Base-by-base conservation (phyloP, 225 moss, liverwort and hornwort genomes). In the Physcomitrium patens region DNA sequence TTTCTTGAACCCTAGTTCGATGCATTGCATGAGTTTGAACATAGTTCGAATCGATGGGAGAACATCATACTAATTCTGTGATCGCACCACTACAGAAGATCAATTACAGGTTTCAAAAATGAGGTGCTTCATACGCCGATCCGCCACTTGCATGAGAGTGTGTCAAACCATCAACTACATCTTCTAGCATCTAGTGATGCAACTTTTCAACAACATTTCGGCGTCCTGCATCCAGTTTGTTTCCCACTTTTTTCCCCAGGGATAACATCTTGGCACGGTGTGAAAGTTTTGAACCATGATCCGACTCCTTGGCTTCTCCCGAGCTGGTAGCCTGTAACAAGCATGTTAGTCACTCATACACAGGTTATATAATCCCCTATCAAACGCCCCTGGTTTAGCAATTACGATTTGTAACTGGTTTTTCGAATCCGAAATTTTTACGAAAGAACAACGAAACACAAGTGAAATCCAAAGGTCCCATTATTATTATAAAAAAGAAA, bases 191-290 rank as follows among this genome's bases (percentile, higher is more conserved):
- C 69, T 73, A 84, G 54, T 90, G 78, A 53, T 91, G 89, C 24
- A 93, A 76, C 69, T 82, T 91, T 12, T 90, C 96, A 62, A 84
- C 64, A 24, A 92, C 91, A 59, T 52, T 83, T 64, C 82, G 83
- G 43, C 91, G 82, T 77, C 84, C 91, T 69, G 88, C 94, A 28
- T 86, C 90, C 80, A 89, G 59, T 77, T 72, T 89, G 60, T 54
- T 79, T 42, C 87, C 85, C 83, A 96, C 78, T 85, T 79, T 92
- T 54, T 81, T 92, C 43, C 95, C 91, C 12, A 93, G 57, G 7
- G 63, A 75, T 7, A 86, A 20, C 60, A 94, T 78, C 79, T 81
- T 93, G 65, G 83, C 79, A 60, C 92, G 93, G 19, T 78, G 76
- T 60, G 54, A 67, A 13, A 70, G n/a, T 80, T 63, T 82, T 18